Evolutionary conservation across 371 early-diverging fungal species (phyloP).

Genomic region (Actinomortierella wolfii): DNA sequence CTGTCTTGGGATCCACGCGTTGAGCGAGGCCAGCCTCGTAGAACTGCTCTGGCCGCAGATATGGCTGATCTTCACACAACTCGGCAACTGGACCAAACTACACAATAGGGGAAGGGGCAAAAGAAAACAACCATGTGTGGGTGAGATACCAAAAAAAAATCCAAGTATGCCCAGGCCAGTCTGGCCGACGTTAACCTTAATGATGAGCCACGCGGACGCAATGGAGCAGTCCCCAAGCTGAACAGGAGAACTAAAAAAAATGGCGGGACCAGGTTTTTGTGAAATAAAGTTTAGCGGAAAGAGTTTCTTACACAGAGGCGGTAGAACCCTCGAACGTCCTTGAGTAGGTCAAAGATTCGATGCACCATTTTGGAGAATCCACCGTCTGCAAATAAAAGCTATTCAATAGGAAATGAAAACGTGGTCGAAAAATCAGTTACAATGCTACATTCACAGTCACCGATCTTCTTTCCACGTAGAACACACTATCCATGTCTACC

Average conservation of each 20-base stretch:
- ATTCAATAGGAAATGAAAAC: not conserved
- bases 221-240: too few species aligned
- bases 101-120: slow-evolving; percentile 2
- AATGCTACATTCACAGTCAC: not conserved
- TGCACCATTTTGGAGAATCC: slow-evolving; percentile 53
- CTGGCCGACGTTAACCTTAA: not conserved
- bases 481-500: slow-evolving; percentile 3
- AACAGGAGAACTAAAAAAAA: not conserved
- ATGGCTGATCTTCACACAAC: slow-evolving; percentile 51
- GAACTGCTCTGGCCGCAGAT: slow-evolving; percentile 50
- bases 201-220: too few species aligned
- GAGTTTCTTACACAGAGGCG: slow-evolving; percentile 61
- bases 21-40: slow-evolving; percentile 52
- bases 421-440: not conserved
- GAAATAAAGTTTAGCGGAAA: not conserved
- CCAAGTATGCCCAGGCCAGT: not conserved
- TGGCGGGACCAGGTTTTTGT: not conserved
- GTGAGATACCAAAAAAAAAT: not conserved
- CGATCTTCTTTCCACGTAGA: not conserved
- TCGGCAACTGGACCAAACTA: slow-evolving; percentile 65
- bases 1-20: slow-evolving; percentile 63
- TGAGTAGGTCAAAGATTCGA: slow-evolving; percentile 64
- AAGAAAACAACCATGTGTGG: not conserved
- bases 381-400: slow-evolving; percentile 57
- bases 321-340: slow-evolving; percentile 64